Base-by-base conservation (phyloP, 176 grass and related monocot genomes). In the Lolium rigidum region DNA sequence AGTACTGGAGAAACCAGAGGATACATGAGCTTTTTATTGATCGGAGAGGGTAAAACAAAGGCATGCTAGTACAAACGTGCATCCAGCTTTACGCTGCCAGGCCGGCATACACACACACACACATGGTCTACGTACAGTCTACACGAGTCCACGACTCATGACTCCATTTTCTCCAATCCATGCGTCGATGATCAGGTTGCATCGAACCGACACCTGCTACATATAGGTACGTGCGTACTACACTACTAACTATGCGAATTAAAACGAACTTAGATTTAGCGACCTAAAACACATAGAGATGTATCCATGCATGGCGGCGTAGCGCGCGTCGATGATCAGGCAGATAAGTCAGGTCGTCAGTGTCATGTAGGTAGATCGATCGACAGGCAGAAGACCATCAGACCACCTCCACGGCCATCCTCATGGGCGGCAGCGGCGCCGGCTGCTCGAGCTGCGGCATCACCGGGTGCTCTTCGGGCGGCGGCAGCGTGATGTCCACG, bases 321-420 rank as follows among this genome's bases (percentile, higher is more conserved):
- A 0, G 48, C 48, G 48, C 48, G 48, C 48, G 48, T 35, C 10
- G 54, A 7, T 56, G 3, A 56, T 56, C 54, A 17, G 18, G 6
- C 6, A 56, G 54, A 56, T 18, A 56, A 56, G 54, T 56, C 54
- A 56, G 54, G 54, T 20, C 54, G 54, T 56, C 72, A 82, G 37
- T 80, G 37, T 80, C 21, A n/a, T 77, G 73, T 28, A 43, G 70
- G 46, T 76, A 10, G 31, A 35, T 16, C 44, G n/a, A 49, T 50
- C 10, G 9, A 37, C 31, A 37, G 17, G 67, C 43, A 20, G 21
- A 74, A 66, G 26, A 9, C 37, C 5, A 74, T 83, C 85, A 87
- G 39, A 28, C 89, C 38, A 87, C 89, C 76, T 84, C 81, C 1
- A 87, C 80, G 74, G 80, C 24, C 66, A 41, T 52, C 26, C 76